Base-by-base conservation (phyloP, 2,329 filamentous ascomycete genomes). In the Tolypocladium ovalisporum region DNA sequence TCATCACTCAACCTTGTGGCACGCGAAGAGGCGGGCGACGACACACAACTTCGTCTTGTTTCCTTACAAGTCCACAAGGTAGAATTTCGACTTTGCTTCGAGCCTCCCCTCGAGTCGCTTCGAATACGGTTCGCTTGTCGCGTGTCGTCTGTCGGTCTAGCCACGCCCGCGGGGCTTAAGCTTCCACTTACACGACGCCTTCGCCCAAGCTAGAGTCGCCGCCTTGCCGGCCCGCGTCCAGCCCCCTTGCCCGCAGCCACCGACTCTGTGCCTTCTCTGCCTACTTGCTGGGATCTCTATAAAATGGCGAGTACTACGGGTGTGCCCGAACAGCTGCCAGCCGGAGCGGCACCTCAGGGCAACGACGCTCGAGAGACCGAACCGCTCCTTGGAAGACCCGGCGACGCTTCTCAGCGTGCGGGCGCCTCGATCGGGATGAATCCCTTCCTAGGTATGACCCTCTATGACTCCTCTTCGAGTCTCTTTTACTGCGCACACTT, bases 391-490 rank as follows among this genome's bases (percentile, higher is more conserved):
- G 76, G 77, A 44, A 76, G 79, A 54, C 79, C 84, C 49, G 89
- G 89, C 52, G 89, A 92, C 74, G 89, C 83, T 12, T 81, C 83
- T 54, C 90, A 95, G 75, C 75, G 75, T 58, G 80, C 86, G 40
- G 79, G 80, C 19, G 79, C 82, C 59, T 76, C 83, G 29, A 78
- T 95, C 56, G 75, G 82, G 60, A 77, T 79, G 64, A 96, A 96
- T 66, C 77, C 96, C 44, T 75, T 87, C 61, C 81, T 88, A 40
- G 91, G 91, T 93, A 76, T 2, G 42, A n/a, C 56, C 37, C 32
- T 56, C 32, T n/a, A 54, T 22, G 47, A 54, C 54, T 27, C 27
- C 57, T 55, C 53, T 55, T n/a, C n/a, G n/a, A n/a, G n/a, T n/a
- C n/a, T n/a, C n/a, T n/a, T n/a, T n/a, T 39, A 44, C 49, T 13